phyloP scores from a whole-genome alignment of 768 basidiomycete genomes.

The Termitomyces sp. region DNA sequence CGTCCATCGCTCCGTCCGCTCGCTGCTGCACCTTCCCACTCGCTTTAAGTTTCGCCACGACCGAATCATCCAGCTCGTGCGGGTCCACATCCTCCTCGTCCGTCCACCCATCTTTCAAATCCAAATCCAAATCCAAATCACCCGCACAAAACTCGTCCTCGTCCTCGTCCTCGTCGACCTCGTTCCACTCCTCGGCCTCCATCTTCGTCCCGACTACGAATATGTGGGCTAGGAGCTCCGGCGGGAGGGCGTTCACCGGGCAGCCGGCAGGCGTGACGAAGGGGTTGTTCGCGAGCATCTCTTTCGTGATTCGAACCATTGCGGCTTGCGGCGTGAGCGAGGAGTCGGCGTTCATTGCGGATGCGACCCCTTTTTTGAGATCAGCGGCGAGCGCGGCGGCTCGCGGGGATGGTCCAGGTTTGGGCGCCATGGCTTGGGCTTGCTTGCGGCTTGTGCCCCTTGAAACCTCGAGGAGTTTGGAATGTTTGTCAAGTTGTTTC shows the following conservation, averaged over 20 bases:
- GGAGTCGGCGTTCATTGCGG: slow-evolving; percentile 23
- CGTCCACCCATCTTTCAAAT: slow-evolving; percentile 20
- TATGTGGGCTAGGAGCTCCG: slow-evolving; percentile 52
- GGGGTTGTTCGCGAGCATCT: slow-evolving; percentile 42
- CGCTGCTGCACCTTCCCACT: slow-evolving; percentile 18
- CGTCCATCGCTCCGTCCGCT: slow-evolving; percentile 16
- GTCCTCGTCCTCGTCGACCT: slow-evolving; percentile 30
- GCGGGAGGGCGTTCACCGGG: slow-evolving; percentile 48
- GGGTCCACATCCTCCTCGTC: slow-evolving; percentile 19
- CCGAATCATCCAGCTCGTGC: slow-evolving; percentile 11
- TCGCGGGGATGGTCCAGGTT: slow-evolving; percentile 15
- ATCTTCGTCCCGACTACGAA: slow-evolving; percentile 42
- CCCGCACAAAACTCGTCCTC: slow-evolving; percentile 26
- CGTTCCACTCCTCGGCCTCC: slow-evolving; percentile 27
- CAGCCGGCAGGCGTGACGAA: slow-evolving; percentile 44
- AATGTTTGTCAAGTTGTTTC: not conserved
- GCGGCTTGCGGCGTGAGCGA: slow-evolving; percentile 24
- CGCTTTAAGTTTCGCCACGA: not conserved
- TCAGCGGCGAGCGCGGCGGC: slow-evolving; percentile 20
- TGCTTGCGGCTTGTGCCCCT: not conserved
- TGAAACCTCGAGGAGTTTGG: not conserved
- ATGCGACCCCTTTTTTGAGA: slow-evolving; percentile 18
- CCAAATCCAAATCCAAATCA: slow-evolving; percentile 27
- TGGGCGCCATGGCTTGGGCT: slow-evolving; percentile 18
- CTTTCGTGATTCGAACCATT: slow-evolving; percentile 26